These are phyloP conservation scores for Thalassiosira mediterranea DNA, from an alignment of 352 stramenopile genomes.

Conservation along the genomic window DNA sequence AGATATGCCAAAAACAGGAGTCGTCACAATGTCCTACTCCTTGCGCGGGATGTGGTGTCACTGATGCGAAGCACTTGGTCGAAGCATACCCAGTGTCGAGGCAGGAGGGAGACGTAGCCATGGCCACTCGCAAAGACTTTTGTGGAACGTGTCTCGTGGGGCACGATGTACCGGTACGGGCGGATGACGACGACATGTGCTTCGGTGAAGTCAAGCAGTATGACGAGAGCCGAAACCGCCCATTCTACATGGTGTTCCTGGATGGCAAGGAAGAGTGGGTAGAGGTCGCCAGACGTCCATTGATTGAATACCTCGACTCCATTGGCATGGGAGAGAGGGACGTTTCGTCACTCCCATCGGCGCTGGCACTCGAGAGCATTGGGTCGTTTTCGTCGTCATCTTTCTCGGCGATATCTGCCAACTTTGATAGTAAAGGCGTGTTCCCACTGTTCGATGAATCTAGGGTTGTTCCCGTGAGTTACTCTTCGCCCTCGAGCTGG, in stretches of 20 bases:
- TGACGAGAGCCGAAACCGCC: slow-evolving; percentile 12
- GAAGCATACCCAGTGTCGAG: slow-evolving; percentile 17
- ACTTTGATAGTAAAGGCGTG: neutral
- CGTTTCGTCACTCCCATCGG: neutral
- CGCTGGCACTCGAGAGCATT: slow-evolving; percentile 20
- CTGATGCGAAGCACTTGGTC: slow-evolving; percentile 13
- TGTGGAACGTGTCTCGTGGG: slow-evolving; percentile 25
- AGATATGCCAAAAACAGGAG: slow-evolving; percentile 15
- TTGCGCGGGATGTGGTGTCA: slow-evolving; percentile 16
- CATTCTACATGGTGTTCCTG: slow-evolving; percentile 27
- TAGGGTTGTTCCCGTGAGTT: slow-evolving; percentile 19
- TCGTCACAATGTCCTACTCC: slow-evolving; percentile 3
- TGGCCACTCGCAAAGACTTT: slow-evolving; percentile 17
- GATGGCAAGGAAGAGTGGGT: slow-evolving; percentile 28
- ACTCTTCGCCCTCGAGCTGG: too few species aligned
- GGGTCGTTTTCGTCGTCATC: slow-evolving; percentile 34
- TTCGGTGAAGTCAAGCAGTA: slow-evolving; percentile 37
- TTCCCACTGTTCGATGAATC: slow-evolving; percentile 33
- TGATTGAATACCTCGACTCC: slow-evolving; percentile 28
- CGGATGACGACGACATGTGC: slow-evolving; percentile 4
- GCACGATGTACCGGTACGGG: slow-evolving; percentile 15
- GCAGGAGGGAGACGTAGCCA: neutral
- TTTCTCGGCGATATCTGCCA: slow-evolving; percentile 19
- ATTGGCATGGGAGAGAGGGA: slow-evolving; percentile 11
- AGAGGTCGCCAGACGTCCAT: slow-evolving; percentile 6